Evolutionary conservation across 352 stramenopile species (phyloP).

Genomic region (Phytophthora europaea): DNA sequence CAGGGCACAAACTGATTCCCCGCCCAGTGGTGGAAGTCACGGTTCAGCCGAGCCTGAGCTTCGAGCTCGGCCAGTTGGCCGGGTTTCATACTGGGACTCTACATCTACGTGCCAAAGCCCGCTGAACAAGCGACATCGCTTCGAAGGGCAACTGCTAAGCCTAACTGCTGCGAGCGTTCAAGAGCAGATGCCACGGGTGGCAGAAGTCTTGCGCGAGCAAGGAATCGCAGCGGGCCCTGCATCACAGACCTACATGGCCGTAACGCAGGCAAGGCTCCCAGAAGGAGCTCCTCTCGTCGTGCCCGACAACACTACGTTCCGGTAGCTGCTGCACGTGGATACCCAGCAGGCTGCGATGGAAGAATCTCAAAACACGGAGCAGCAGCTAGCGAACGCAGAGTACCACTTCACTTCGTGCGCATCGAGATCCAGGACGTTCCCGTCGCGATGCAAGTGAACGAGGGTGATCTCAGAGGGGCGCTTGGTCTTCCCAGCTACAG

Average conservation of each 20-base stretch:
- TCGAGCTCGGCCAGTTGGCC: background rate
- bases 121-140: background rate
- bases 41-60: background rate
- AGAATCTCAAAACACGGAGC: too few relatives aligned
- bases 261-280: background rate
- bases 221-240: slow-evolving; percentile 6
- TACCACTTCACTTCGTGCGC: slow-evolving; percentile 1
- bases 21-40: background rate
- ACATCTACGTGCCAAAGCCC: slow-evolving; percentile 19
- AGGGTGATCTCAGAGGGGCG: too few relatives aligned
- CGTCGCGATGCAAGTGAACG: background rate
- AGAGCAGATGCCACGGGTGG: slow-evolving; percentile 13
- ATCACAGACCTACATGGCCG: background rate
- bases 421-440: slow-evolving; percentile 5
- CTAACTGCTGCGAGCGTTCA: slow-evolving; percentile 10
- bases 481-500: slow-evolving; percentile 10
- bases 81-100: too few relatives aligned
- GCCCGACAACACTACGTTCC: slow-evolving; percentile 14
- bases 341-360: slow-evolving; percentile 1
- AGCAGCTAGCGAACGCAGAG: slow-evolving; percentile 1
- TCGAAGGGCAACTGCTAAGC: too few relatives aligned
- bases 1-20: background rate
- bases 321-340: slow-evolving; percentile 12
- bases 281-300: background rate
- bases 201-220: background rate